phyloP scores from a whole-genome alignment of 1,284 basidiomycete genomes.

The Rhodotorula sp. region DNA sequence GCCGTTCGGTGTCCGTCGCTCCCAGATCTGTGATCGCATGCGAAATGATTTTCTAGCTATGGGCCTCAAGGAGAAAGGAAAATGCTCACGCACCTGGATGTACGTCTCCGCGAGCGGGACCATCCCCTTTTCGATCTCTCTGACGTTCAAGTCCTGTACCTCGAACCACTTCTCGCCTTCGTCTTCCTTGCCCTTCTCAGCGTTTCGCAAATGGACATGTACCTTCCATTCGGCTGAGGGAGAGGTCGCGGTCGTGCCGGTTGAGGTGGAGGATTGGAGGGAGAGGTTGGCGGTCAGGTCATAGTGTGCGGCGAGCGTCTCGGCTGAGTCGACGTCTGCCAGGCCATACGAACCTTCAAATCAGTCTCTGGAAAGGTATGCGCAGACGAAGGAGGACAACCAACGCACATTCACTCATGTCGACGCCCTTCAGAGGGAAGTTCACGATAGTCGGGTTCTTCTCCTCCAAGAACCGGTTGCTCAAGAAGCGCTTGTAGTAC shows the following conservation, averaged over 20 bases:
- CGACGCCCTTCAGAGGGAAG: conserved; percentile 87
- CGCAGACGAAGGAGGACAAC: too few relatives aligned
- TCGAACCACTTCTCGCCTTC: conserved; percentile 93
- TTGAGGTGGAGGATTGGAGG: conserved; percentile 62
- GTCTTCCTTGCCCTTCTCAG: conserved; percentile 48
- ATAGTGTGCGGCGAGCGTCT: conserved; percentile 69
- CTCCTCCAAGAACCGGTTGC: conserved; percentile 95
- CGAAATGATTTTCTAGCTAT: too few relatives aligned
- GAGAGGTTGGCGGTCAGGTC: conserved; percentile 95
- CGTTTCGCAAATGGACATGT: conserved; percentile 68
- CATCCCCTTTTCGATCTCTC: conserved; percentile 93
- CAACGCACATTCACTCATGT: conserved; percentile 79
- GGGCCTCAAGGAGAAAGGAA: background rate
- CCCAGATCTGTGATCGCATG: conserved; percentile 28
- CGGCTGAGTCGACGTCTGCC: conserved; percentile 71
- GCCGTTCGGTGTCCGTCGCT: conserved; percentile 20
- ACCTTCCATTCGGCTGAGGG: conserved; percentile 86
- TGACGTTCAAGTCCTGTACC: conserved; percentile 94
- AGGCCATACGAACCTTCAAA: background rate
- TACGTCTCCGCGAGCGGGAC: conserved; percentile 96
- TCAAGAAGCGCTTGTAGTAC: conserved; percentile 97
- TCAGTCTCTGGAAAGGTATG: too few relatives aligned
- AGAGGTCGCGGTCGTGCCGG: conserved; percentile 85
- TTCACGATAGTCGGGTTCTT: conserved; percentile 99
- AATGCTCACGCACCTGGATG: conserved; percentile 66